phyloP scores from a whole-genome alignment of 2,329 filamentous ascomycete species.

The Saccharata proteae region DNA sequence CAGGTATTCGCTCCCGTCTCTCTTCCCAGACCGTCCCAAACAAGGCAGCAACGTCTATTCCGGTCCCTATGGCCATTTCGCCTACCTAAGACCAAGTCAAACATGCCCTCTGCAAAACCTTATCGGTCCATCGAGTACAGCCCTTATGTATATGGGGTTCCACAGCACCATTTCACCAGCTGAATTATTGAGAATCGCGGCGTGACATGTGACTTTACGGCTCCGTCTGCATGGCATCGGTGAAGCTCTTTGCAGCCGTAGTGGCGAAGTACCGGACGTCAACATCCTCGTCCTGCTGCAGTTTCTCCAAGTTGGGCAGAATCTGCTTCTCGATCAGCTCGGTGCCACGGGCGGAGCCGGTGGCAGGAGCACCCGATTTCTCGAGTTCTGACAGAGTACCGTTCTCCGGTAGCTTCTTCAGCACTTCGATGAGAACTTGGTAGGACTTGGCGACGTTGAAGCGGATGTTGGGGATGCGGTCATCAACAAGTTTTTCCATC shows the following conservation, averaged over 20 bases:
- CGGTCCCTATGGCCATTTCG: too few relatives aligned
- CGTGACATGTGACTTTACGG: too few relatives aligned
- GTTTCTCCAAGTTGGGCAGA: constrained; percentile 80
- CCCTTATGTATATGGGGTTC: too few relatives aligned
- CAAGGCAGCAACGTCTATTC: too few relatives aligned
- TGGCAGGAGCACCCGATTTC: constrained; percentile 53
- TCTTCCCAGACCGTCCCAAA: too few relatives aligned
- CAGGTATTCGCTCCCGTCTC: too few relatives aligned
- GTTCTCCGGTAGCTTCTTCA: constrained; percentile 79
- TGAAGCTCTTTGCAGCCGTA: constrained; percentile 55
- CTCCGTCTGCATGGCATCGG: constrained; percentile 27
- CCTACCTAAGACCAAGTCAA: too few relatives aligned
- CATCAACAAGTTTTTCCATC: constrained; percentile 82
- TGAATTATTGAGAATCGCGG: too few relatives aligned
- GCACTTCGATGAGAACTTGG: constrained; percentile 73
- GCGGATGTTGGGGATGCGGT: constrained; percentile 96
- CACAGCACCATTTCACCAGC: too few relatives aligned
- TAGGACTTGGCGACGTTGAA: constrained; percentile 99
- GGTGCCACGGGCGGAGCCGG: constrained; percentile 57
- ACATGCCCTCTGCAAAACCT: too few relatives aligned
- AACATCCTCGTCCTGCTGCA: constrained; percentile 94
- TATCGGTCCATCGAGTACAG: too few relatives aligned
- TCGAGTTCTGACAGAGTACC: constrained; percentile 78
- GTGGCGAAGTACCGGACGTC: constrained; percentile 97
- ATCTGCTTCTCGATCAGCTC: constrained; percentile 79